Evolutionary conservation across 176 grass and related monocot genomes (phyloP), one percentile per base, ranked within the genome.

Genomic region (Otatea glauca): DNA sequence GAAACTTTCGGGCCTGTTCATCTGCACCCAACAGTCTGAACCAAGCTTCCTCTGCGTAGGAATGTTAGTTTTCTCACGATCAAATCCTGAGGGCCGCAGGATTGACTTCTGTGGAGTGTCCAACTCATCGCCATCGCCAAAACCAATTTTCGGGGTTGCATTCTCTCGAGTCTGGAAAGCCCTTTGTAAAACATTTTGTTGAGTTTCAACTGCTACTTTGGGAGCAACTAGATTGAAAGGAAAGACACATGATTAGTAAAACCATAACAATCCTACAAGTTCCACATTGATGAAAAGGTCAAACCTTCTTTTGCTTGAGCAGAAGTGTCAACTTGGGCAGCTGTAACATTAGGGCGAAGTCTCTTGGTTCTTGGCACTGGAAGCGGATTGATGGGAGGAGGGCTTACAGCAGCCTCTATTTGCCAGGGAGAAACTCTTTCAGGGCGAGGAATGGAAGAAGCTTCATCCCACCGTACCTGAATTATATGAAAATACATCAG

Each of bases 341-440:
- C 42, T 61, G 74, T 42, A 59, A 64, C 79, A 85, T 82, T 89
- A 12, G 89, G 77, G 41, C 92, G 85, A 71, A 74, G 92, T 72
- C 93, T 90, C 78, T 99, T 99, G 9, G 89, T 74, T 62, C 96
- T 92, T 16, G 90, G 65, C 29, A 93, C 70, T 68, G 83, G 76
- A 74, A 90, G 89, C 0, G 86, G 86, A 75, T 96, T 96, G 43
- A 96, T 45, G 6, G 96, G 91, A 81, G 84, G 83, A 89, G 88
- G 89, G 56, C 74, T 87, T n/a, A 89, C 70, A 77, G 88, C 91
- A 69, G 91, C 93, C 64, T 95, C 93, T 81, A 99, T 94, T 89
- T 96, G 92, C 96, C 91, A 99, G 43, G 96, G 93, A 87, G 96
- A 99, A 81, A 99, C 96, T 88, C 88, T 99, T 73, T 99, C 96